phyloP scores from a whole-genome alignment of 2,329 filamentous ascomycete species.

The Pyrenophora seminiperda region DNA sequence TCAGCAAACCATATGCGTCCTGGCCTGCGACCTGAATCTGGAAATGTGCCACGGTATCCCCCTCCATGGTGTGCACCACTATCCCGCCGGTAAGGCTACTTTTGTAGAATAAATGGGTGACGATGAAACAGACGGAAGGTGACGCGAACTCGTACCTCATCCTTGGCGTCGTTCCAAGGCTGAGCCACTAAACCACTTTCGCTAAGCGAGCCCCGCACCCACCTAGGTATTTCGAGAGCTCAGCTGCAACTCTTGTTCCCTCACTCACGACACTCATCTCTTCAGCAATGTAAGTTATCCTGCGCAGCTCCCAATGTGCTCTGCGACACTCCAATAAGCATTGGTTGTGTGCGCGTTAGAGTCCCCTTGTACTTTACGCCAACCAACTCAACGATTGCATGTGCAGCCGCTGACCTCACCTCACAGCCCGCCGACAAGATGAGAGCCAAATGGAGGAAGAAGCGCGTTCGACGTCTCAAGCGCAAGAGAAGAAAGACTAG shows the following conservation, averaged over 20 bases:
- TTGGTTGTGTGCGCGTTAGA: slow-evolving; percentile 11
- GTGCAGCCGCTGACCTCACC: slow-evolving; percentile 36
- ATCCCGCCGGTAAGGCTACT: not conserved
- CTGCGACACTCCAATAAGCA: slow-evolving; percentile 34
- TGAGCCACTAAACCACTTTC: slow-evolving; percentile 5
- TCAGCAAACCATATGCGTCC: slow-evolving; percentile 24
- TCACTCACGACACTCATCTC: slow-evolving; percentile 52
- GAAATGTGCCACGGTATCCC: slow-evolving; percentile 35
- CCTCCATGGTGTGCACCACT: slow-evolving; percentile 28
- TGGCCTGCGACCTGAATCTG: slow-evolving; percentile 27
- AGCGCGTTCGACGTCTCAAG: slow-evolving; percentile 98
- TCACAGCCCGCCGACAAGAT: slow-evolving; percentile 58
- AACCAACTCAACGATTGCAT: slow-evolving; percentile 17
- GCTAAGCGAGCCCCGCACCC: slow-evolving; percentile 37
- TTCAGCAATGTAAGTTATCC: slow-evolving; percentile 49
- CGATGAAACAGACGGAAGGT: slow-evolving; percentile 3
- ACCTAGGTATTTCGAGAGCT: slow-evolving; percentile 20
- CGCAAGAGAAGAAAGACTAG: slow-evolving; percentile 99
- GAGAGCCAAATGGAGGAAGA: slow-evolving; percentile 99
- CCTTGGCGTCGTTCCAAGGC: slow-evolving; percentile 8
- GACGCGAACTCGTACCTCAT: slow-evolving; percentile 22
- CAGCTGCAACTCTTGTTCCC: slow-evolving; percentile 38
- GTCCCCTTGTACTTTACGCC: slow-evolving; percentile 5
- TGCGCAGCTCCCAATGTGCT: slow-evolving; percentile 4
- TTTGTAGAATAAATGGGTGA: not conserved